Percentiles rank a stretch among this genome's conserved stretches.
phyloP scores from a whole-genome alignment of 2,329 filamentous ascomycete species.

The Penicillium hesseltinei region DNA sequence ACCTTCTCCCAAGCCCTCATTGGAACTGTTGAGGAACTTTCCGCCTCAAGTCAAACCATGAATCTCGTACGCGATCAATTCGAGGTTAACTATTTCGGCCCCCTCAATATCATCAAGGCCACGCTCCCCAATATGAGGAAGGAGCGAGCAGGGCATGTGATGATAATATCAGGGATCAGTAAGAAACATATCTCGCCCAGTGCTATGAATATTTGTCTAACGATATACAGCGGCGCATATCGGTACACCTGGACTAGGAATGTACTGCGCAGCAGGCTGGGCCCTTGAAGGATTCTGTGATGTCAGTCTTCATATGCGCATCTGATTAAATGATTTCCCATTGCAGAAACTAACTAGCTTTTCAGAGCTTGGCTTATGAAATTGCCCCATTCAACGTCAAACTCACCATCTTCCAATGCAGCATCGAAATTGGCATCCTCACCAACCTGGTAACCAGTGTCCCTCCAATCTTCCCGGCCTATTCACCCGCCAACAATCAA shows the following conservation, averaged over 20 bases:
- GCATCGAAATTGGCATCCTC: constrained; percentile 84
- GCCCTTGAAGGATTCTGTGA: constrained; percentile 95
- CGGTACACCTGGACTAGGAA: constrained; percentile 83
- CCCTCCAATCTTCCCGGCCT: constrained; percentile 68
- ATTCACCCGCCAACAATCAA: constrained; percentile 66
- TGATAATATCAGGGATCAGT: constrained; percentile 83
- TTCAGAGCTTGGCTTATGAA: constrained; percentile 79
- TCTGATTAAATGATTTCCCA: too few species aligned
- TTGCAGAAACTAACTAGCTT: constrained; percentile 9
- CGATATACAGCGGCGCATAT: constrained; percentile 68
- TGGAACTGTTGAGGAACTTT: constrained; percentile 86
- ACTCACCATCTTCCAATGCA: constrained; percentile 91
- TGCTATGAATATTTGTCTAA: constrained; percentile 16
- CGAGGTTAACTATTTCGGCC: constrained; percentile 90
- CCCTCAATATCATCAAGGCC: constrained; percentile 93
- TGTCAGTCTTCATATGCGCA: constrained; percentile 41
- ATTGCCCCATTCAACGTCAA: constrained; percentile 96
- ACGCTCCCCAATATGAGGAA: constrained; percentile 74
- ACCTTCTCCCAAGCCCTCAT: constrained; percentile 63
- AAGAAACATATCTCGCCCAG: constrained; percentile 19
- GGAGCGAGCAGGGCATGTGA: constrained; percentile 82
- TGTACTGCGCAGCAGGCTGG: constrained; percentile 92
- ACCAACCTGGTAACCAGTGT: constrained; percentile 85
- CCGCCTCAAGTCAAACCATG: constrained; percentile 67
- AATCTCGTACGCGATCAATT: constrained; percentile 88